Base-by-base conservation (phyloP, 768 basidiomycete species). In the Termitomyces sp. region DNA sequence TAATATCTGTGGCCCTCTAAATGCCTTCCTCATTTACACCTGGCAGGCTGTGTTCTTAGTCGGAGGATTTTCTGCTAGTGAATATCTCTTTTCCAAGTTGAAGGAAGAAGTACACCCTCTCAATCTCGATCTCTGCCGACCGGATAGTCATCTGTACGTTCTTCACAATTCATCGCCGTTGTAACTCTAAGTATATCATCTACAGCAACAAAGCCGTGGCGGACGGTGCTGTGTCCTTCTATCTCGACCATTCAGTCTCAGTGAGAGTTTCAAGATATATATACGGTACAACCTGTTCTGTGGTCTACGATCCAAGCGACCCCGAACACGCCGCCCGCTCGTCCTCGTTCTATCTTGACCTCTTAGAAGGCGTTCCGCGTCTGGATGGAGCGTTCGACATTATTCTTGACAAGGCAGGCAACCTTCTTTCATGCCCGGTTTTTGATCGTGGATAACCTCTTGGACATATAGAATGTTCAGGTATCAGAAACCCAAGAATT, bases 51-150 rank as follows among this genome's bases (percentile, higher is more conserved):
- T 79, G 22, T 72, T 80, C 33, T 74, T 86, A 1, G 83, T 86
- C 5, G 84, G 84, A 22, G 84, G 83, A 0, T 85, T 85, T 64
- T 78, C 81, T n/a, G 81, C 82, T 0, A 84, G 79, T 55, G 79
- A 83, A 49, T 85, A 79, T 73, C 65, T 86, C 24, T 82, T 75
- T 60, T 64, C 68, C 3, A 70, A 71, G 47, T 73, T 85, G 1
- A 74, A 75, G 37, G 69, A 66, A 51, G 64, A 69, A 8, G 69
- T 85, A 9, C 69, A 70, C 2, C 61, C 69, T 1, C 62, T 72
- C 0, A 73, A 75, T n/a, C 63, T 82, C 45, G 71, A 68, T 33
- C 67, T 85, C 18, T 73, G 76, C 51, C 74, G 81, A 12, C 84
- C 83, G 0, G 81, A 84, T 55, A 78, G 75, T 32, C 80, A 82